phyloP scores from a whole-genome alignment of 129 eudicot species.

The Artemisia tridentata region DNA sequence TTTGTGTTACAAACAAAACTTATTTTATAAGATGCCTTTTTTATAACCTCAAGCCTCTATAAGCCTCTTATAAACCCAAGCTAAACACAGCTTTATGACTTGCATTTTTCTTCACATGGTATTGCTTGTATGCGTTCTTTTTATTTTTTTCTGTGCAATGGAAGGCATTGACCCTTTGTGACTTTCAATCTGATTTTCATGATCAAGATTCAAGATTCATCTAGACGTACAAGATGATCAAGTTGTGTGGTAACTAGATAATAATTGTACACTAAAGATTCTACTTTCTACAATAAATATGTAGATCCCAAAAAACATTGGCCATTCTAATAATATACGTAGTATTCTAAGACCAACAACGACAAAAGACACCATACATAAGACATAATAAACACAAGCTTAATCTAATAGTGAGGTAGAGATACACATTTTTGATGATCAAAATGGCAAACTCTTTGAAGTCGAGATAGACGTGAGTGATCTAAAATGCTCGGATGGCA shows the following conservation, averaged over 20 bases:
- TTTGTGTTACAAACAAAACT: too few relatives aligned
- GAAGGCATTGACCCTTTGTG: too few relatives aligned
- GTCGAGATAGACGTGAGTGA: constrained; percentile 73
- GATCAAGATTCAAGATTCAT: too few relatives aligned
- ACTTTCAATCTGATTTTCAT: too few relatives aligned
- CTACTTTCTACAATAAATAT: constrained; percentile 19
- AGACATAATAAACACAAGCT: constrained; percentile 15
- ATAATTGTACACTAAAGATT: constrained; percentile 11
- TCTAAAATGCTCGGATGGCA: constrained; percentile 81
- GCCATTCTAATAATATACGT: constrained; percentile 28
- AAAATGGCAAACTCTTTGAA: constrained; percentile 96
- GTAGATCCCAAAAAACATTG: constrained; percentile 22
- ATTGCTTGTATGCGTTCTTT: too few relatives aligned
- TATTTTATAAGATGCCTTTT: too few relatives aligned
- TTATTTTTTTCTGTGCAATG: too few relatives aligned
- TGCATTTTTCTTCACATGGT: not conserved
- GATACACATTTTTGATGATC: constrained; percentile 19
- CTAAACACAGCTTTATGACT: too few relatives aligned
- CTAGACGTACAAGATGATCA: too few relatives aligned
- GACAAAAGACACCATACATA: constrained; percentile 27
- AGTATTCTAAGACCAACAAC: constrained; percentile 31
- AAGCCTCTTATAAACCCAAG: too few relatives aligned
- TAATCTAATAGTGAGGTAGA: constrained; percentile 22
- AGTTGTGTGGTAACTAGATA: too few relatives aligned
- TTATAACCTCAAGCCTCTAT: too few relatives aligned